Evolutionary conservation across 257 asterid genomes (phyloP).

Genomic region (Nicotiana otophora): DNA sequence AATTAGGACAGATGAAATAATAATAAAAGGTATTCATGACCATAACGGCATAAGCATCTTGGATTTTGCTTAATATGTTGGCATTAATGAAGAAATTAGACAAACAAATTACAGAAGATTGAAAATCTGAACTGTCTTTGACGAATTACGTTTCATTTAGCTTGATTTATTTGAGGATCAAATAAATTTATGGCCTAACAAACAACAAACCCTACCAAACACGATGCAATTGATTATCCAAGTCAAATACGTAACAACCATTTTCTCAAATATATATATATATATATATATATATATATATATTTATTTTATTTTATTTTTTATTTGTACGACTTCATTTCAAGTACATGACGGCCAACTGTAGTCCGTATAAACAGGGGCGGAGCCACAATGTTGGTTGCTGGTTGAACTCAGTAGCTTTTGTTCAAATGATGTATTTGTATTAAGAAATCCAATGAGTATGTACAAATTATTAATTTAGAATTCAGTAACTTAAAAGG

Average conservation of each 20-base stretch:
- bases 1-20: too few species aligned
- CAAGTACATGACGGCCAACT: too few species aligned
- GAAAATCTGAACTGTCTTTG: background rate
- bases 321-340: too few species aligned
- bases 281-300: background rate
- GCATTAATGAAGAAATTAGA: background rate
- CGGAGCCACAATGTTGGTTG: too few species aligned
- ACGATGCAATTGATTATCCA: background rate
- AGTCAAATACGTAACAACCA: constrained; percentile 19
- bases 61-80: background rate
- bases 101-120: background rate
- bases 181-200: background rate
- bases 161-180: background rate
- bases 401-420: too few species aligned
- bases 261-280: background rate
- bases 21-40: background rate
- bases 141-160: background rate
- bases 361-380: too few species aligned
- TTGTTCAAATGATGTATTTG: too few species aligned
- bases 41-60: background rate
- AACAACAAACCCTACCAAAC: background rate
- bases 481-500: too few species aligned
- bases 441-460: too few species aligned
- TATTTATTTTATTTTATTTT: too few species aligned
- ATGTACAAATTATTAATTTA: too few species aligned